Base-by-base conservation (phyloP, 805 yeast species). In the Yarrowia sp. region DNA sequence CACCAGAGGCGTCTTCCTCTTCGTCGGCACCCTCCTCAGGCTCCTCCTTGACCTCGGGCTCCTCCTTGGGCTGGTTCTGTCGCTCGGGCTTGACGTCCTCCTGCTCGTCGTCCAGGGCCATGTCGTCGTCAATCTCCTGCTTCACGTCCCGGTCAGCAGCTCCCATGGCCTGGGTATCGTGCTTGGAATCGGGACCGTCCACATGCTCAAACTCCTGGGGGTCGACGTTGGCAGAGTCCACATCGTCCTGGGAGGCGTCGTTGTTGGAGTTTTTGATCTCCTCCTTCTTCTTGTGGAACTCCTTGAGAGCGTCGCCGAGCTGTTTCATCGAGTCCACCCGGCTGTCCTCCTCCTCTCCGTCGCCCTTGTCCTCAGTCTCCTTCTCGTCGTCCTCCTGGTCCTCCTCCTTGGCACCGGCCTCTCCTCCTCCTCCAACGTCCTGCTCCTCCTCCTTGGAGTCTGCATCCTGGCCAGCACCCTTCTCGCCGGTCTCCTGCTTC, bases 111-210 rank as follows among this genome's bases (percentile, higher is more conserved):
- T 80, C 83, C 3, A 78, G 78, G 5, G 75, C 75, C 74, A 75
- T 72, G 24, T 71, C 71, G 34, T 77, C 78, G 75, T 92, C 88
- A 69, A 93, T 84, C 0, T 87, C 76, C 75, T 91, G 95, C 15
- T 85, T 80, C 73, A 90, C 92, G 55, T 92, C 97, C 73, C 87
- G 84, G 69, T 86, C 86, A 7, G 97, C 96, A 52, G 93, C 87
- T 24, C 98, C 98, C 64, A 95, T 79, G 0, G 98, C 99, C 77
- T 95, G 98, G 0, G 97, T 91, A 61, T 91, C 93, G 68, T 80
- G 82, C 36, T 88, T 87, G 3, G 94, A 86, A 70, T 89, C 88
- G 55, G 88, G 93, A 58, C 76, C 74, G 13, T 68, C 72, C 9
- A 77, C 74, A 66, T 78, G 81, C 68, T 78, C 78, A 76, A 92